phyloP scores from a whole-genome alignment of 345 rosid species.

The Eucalyptus tenuipes region DNA sequence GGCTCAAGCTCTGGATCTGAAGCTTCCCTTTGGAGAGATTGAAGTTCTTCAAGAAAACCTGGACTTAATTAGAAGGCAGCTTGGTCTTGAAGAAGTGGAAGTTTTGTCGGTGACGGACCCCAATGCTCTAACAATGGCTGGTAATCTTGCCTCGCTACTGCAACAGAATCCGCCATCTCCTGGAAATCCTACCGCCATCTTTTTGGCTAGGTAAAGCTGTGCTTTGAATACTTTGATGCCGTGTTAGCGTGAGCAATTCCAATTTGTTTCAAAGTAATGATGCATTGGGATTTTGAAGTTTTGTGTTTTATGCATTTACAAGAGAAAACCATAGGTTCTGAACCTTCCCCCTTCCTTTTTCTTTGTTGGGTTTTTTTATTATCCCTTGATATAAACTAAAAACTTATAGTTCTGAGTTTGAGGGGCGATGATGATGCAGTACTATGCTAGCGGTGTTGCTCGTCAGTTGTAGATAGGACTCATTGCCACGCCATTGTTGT shows the following conservation, averaged over 20 bases:
- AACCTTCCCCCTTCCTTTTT: neutral
- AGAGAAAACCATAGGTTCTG: neutral
- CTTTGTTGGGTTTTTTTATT: neutral
- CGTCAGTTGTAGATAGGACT: neutral
- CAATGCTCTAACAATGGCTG: constrained; percentile 35
- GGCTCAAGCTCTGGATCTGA: constrained; percentile 61
- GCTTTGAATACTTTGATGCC: neutral
- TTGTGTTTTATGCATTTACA: neutral
- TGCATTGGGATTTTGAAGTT: neutral
- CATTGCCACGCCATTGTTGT: neutral
- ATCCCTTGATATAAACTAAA: neutral
- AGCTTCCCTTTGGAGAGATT: constrained; percentile 77
- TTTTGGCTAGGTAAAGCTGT: constrained; percentile 29
- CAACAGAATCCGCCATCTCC: constrained; percentile 73
- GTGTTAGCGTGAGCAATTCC: neutral
- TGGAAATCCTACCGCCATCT: constrained; percentile 75
- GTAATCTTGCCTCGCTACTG: constrained; percentile 36
- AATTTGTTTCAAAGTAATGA: neutral
- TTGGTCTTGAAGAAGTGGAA: constrained; percentile 57
- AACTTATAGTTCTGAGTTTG: neutral
- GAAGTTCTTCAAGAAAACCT: constrained; percentile 64
- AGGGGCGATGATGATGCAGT: neutral
- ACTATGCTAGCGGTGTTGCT: neutral
- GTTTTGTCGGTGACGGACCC: constrained; percentile 37
- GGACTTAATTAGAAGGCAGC: constrained; percentile 72